phyloP scores from a whole-genome alignment of 2,329 filamentous ascomycete species.

The Hypoxylon sp. region DNA sequence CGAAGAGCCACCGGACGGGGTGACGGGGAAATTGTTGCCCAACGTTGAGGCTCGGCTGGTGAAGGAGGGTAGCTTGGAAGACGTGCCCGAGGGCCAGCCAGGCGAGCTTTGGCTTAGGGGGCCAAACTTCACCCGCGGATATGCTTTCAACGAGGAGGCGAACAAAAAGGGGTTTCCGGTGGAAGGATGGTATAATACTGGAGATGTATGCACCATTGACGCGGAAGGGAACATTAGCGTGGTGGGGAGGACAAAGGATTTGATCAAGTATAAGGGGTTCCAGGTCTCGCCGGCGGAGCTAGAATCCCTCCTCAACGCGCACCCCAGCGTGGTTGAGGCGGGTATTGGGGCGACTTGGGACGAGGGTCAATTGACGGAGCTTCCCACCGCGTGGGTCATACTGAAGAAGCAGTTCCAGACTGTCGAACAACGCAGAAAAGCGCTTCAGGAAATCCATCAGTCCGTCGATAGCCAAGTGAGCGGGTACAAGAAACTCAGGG shows the following conservation, averaged over 20 bases:
- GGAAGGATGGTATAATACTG: constrained; percentile 55
- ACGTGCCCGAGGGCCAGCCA: constrained; percentile 48
- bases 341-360: constrained; percentile 50
- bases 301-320: constrained; percentile 49
- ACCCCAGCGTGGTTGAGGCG: constrained; percentile 49
- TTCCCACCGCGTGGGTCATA: constrained; percentile 51
- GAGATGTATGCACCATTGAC: constrained; percentile 54
- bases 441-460: constrained; percentile 46
- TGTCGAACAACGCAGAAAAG: constrained; percentile 27
- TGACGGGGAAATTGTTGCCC: constrained; percentile 50
- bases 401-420: constrained; percentile 40
- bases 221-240: constrained; percentile 46
- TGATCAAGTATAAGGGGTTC: constrained; percentile 55
- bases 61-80: constrained; percentile 49
- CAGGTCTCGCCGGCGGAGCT: constrained; percentile 52
- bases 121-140: constrained; percentile 54
- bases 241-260: constrained; percentile 51
- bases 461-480: constrained; percentile 49
- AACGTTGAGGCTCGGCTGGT: constrained; percentile 52
- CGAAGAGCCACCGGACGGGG: constrained; percentile 46
- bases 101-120: constrained; percentile 56
- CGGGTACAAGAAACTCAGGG: constrained; percentile 53
- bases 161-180: constrained; percentile 50
- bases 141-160: constrained; percentile 52
- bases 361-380: constrained; percentile 50